Evolutionary conservation across 208 protist species (phyloP).

Genomic region (Trypanosoma lewisi): DNA sequence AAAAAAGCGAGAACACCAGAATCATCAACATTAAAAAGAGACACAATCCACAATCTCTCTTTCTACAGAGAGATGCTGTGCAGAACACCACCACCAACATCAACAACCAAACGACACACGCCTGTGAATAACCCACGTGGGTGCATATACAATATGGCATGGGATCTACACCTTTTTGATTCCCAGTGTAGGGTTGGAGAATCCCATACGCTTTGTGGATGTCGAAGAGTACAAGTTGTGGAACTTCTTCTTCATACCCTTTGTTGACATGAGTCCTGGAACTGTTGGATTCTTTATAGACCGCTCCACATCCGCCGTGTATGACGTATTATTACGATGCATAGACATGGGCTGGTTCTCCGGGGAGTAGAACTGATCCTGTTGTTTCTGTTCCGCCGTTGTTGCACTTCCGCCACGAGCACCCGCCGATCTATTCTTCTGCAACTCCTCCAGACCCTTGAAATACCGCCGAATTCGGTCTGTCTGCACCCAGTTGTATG

Average conservation of each 20-base stretch:
- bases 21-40: no score
- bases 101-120: background rate
- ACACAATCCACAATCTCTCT: no score
- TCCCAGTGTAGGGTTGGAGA: conserved; percentile 76
- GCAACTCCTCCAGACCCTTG: conserved; percentile 51
- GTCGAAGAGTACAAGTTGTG: conserved; percentile 89
- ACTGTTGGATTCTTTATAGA: conserved; percentile 86
- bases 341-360: conserved; percentile 54
- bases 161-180: conserved; percentile 81
- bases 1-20: no score
- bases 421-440: conserved; percentile 33
- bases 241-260: conserved; percentile 92
- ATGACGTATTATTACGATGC: conserved; percentile 60
- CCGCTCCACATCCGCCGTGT: conserved; percentile 58
- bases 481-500: conserved; percentile 88
- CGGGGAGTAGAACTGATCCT: conserved; percentile 66
- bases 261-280: conserved; percentile 87
- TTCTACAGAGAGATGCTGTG: no score
- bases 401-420: conserved; percentile 47
- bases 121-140: background rate
- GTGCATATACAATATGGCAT: background rate
- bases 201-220: conserved; percentile 87
- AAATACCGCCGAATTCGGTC: conserved; percentile 89
- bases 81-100: no score
- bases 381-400: conserved; percentile 73